Evolutionary conservation across 106 monocot species (phyloP).

Genomic region (Xerophyta viscosa): DNA sequence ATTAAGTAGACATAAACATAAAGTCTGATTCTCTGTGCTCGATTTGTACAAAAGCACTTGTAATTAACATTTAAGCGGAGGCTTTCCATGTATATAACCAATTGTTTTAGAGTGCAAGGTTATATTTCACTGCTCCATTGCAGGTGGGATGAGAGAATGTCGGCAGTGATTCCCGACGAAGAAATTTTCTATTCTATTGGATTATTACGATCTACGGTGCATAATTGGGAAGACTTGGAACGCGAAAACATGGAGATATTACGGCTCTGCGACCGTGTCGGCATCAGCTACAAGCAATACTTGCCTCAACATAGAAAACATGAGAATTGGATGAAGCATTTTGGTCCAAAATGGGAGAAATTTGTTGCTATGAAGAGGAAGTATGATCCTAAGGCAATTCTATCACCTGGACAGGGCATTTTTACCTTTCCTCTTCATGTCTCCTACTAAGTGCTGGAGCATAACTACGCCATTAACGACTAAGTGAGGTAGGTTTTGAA

Average conservation of each 20-base stretch:
- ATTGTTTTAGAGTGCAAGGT: too few species aligned
- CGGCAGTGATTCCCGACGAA: slow-evolving; percentile 50
- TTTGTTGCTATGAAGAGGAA: slow-evolving; percentile 38
- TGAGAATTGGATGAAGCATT: slow-evolving; percentile 44
- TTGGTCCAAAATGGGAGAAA: slow-evolving; percentile 40
- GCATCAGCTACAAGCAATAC: slow-evolving; percentile 45
- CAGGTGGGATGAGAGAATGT: slow-evolving; percentile 53
- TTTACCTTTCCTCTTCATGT: slow-evolving; percentile 33
- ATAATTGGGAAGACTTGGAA: slow-evolving; percentile 16
- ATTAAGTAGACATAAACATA: too few species aligned
- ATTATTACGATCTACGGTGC: slow-evolving; percentile 31
- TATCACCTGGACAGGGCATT: slow-evolving; percentile 56
- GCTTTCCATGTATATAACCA: too few species aligned
- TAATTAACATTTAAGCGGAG: too few species aligned
- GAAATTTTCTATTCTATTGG: slow-evolving; percentile 57
- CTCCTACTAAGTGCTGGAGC: too few species aligned
- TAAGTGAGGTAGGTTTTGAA: too few species aligned
- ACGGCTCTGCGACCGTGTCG: slow-evolving; percentile 19
- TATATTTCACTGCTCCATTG: background rate
- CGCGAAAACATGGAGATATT: slow-evolving; percentile 40
- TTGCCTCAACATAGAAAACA: slow-evolving; percentile 31
- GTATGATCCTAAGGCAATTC: slow-evolving; percentile 47
- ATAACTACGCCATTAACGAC: too few species aligned
- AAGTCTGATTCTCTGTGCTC: too few species aligned
- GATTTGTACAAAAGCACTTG: too few species aligned